phyloP scores from a whole-genome alignment of 2,329 filamentous ascomycete genomes.

The Colletotrichum tropicale region DNA sequence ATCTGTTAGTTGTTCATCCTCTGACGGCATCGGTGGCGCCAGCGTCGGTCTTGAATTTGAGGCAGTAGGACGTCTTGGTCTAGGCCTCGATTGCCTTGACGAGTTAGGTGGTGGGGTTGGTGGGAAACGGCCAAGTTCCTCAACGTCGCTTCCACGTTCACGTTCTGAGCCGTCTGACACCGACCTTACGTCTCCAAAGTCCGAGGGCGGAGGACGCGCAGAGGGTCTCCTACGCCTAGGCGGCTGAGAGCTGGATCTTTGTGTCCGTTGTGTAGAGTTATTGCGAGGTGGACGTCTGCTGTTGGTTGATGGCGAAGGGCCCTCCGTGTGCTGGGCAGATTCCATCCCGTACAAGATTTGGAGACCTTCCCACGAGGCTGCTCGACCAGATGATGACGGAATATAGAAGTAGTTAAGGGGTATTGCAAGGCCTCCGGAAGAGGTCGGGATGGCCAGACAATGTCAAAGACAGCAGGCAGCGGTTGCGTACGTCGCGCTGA shows the following conservation, averaged over 20 bases:
- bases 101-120: neutral
- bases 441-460: neutral
- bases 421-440: neutral
- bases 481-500: conserved; percentile 9
- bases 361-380: neutral
- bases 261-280: neutral
- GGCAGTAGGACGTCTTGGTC: neutral
- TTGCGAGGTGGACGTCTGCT: neutral
- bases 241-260: neutral
- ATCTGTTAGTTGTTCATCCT: conserved; percentile 6
- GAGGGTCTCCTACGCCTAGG: neutral
- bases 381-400: neutral
- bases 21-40: neutral
- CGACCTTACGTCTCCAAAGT: neutral
- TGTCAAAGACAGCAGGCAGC: neutral
- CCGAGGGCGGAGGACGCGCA: neutral
- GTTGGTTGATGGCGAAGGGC: neutral
- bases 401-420: neutral
- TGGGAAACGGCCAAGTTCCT: neutral
- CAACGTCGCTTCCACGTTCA: neutral
- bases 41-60: neutral
- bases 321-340: conserved; percentile 17
- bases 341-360: conserved; percentile 6
- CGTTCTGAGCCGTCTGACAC: neutral
- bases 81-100: neutral